A percentile compares a stretch with the other conserved stretches of the same genome.
Evolutionary conservation across 192 early-diverging fungal species (phyloP).

Genomic region (Diversispora epigaea): DNA sequence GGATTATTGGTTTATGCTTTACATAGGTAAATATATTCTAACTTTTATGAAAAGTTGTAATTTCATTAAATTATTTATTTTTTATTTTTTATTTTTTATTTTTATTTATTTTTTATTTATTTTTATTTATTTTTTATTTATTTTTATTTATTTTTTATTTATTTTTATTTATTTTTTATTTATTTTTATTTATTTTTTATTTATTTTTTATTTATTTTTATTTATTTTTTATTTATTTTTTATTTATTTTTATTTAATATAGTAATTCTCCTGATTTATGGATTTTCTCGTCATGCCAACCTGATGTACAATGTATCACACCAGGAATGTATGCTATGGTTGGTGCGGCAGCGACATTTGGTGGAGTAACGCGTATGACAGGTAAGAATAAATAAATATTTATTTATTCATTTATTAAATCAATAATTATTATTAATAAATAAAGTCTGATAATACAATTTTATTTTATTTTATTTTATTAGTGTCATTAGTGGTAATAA

Average conservation of each 20-base stretch:
- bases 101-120: neutral
- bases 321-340: slow-evolving; percentile 83
- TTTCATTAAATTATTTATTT: too few species aligned
- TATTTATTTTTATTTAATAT: slow-evolving; percentile 35
- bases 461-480: neutral
- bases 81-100: too few species aligned
- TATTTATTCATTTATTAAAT: neutral
- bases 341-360: slow-evolving; percentile 79
- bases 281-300: slow-evolving; percentile 63
- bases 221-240: neutral
- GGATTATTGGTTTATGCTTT: slow-evolving; percentile 81
- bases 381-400: slow-evolving; percentile 46
- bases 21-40: slow-evolving; percentile 42
- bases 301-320: slow-evolving; percentile 82
- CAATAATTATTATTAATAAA: neutral
- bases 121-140: too few species aligned
- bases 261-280: slow-evolving; percentile 58
- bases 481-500: slow-evolving; percentile 91
- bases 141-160: too few species aligned
- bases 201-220: neutral
- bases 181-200: slow-evolving; percentile 6
- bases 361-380: slow-evolving; percentile 88
- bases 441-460: neutral
- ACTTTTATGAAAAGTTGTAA: too few species aligned
- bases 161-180: neutral